These are phyloP conservation scores for Jatropha multifida DNA, from an alignment of 441 rosid species.

Conservation along the genomic window DNA sequence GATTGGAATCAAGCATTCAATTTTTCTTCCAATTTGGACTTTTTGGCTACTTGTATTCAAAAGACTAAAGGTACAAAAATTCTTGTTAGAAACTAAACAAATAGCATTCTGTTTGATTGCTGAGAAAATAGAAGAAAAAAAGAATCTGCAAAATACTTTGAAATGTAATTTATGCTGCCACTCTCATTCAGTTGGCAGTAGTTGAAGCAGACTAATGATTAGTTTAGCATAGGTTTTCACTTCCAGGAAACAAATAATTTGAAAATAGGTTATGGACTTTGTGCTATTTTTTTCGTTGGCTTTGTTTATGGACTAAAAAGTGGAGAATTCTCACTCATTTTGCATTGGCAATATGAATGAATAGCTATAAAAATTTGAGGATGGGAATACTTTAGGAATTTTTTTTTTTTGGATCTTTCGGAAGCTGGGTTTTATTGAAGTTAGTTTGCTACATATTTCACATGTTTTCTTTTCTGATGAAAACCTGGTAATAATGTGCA, in stretches of 20 bases:
- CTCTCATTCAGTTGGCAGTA: neutral
- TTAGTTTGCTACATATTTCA: neutral
- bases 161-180: neutral
- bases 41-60: slow-evolving; percentile 60
- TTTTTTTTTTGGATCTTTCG: neutral
- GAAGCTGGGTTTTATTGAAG: neutral
- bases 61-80: slow-evolving; percentile 53
- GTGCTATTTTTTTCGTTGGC: neutral
- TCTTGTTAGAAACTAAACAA: neutral
- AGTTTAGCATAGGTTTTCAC: neutral
- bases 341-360: neutral
- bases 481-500: neutral
- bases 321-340: neutral
- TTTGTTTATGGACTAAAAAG: neutral
- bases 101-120: neutral
- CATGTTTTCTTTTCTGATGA: neutral
- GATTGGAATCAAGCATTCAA: slow-evolving; percentile 91
- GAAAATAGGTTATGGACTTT: neutral
- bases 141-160: neutral
- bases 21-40: slow-evolving; percentile 72
- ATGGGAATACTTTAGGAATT: neutral
- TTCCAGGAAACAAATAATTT: neutral
- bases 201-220: neutral
- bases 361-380: neutral
- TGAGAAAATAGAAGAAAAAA: neutral